Conservation (phyloP, 2,329 filamentous ascomycete genomes). For the Juglanconis juglandina region DNA sequence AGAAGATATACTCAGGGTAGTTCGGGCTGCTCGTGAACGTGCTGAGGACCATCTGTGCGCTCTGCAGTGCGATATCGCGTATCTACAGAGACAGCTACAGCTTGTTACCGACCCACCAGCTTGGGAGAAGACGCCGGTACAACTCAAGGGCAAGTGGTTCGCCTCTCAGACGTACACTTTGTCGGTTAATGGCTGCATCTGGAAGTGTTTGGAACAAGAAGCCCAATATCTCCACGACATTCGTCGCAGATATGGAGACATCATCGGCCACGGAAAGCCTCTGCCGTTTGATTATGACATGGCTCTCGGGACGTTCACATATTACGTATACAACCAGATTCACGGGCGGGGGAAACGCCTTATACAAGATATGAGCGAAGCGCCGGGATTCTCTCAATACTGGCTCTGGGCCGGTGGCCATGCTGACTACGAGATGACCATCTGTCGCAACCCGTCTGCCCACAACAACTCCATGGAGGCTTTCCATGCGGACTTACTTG, state of each 20-base stretch:
- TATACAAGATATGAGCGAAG: neutral
- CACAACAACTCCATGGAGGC: neutral
- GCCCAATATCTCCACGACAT: neutral
- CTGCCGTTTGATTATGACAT: neutral
- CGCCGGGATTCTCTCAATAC: neutral
- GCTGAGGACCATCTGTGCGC: constrained; percentile 1
- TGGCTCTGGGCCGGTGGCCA: neutral
- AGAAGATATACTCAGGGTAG: neutral
- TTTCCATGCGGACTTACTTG: neutral
- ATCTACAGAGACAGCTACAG: neutral
- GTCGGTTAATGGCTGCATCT: neutral
- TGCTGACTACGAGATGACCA: too few relatives aligned
- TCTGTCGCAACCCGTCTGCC: neutral
- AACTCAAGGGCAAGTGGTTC: neutral
- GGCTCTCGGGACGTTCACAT: neutral
- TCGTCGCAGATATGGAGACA: neutral
- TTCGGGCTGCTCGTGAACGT: neutral
- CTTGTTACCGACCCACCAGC: neutral
- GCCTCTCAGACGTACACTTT: neutral
- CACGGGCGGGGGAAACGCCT: neutral
- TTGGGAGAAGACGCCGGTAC: neutral
- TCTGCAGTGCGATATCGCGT: neutral
- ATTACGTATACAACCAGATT: neutral
- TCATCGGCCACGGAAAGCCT: neutral
- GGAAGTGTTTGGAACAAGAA: neutral